Evolutionary conservation across 129 eudicot genomes (phyloP), one percentile per base, ranked within the genome.

Genomic region (Pseudognaphalium luteoalbum): DNA sequence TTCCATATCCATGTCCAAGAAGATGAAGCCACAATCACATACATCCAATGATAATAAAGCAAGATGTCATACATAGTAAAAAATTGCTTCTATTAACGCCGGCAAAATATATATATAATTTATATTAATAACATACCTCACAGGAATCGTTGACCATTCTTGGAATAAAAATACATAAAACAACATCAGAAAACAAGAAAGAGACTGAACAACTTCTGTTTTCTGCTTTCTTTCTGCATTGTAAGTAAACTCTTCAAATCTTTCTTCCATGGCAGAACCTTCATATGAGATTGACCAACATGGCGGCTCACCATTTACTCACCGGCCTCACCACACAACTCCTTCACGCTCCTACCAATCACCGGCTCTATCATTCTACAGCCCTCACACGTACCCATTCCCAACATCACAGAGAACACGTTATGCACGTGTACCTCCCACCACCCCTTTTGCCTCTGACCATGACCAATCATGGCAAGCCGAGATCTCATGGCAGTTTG

Each of bases 401-500:
- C 75, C 80, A 28, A 30, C 83, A 21, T 61, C 90, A 32, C 86
- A 76, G 7, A 80, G 85, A 72, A 61, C 83, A 39, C 85, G 86
- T 33, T 75, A 80, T 37, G 73, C 32, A 28, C 83, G 64, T 52
- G 77, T 58, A 9, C 86, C 86, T 51, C 96, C 91, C 15, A 21
- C 85, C 66, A 74, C 90, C 60, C 96, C 96, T 29, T 90, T 90
- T 41, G 92, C 91, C 72, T 74, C 96, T 4, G 89, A 87, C 77
- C 71, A 75, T 51, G 92, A 90, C 83, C 77, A 73, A 51, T 90
- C 96, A 2, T 90, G 96, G 96, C 89, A 87, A 74, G 83, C 71
- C 3, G 92, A 88, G 76, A 81, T 90, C n/a, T 87, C 92, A 6
- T 90, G 92, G 96, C 90, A 82, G 79, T 78, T 84, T 29, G 83